These are phyloP conservation scores for Fusarium anthophilum DNA, from an alignment of 2,329 filamentous ascomycete genomes.

Conservation along the genomic window DNA sequence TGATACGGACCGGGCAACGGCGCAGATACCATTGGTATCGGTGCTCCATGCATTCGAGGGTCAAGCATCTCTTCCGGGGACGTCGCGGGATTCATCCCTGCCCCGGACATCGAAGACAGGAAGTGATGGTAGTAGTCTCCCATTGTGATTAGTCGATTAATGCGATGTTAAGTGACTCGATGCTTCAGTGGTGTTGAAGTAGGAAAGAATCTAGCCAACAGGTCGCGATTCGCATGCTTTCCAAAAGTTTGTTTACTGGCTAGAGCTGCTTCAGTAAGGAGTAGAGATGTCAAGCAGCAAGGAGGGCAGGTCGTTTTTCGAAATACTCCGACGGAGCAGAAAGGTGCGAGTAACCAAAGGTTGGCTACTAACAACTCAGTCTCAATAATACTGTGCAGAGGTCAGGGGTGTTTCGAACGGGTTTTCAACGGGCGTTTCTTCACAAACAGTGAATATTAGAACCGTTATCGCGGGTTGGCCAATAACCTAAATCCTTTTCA, in stretches of 20 bases:
- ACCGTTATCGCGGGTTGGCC: conserved; percentile 18
- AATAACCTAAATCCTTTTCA: conserved; percentile 23
- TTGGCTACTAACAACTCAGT: neutral
- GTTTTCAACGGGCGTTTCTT: conserved; percentile 28
- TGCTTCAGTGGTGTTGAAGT: conserved; percentile 17
- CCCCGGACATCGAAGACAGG: conserved; percentile 61
- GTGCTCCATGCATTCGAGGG: conserved; percentile 47
- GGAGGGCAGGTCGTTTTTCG: conserved; percentile 5
- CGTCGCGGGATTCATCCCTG: conserved; percentile 50
- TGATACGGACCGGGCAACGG: conserved; percentile 56
- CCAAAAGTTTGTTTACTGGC: conserved; percentile 12
- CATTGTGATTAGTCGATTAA: conserved; percentile 50
- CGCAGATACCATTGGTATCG: conserved; percentile 43
- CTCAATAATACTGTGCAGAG: conserved; percentile 1
- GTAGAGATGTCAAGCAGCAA: conserved; percentile 3
- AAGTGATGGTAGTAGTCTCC: conserved; percentile 67
- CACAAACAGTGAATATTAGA: conserved; percentile 22
- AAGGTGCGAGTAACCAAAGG: conserved; percentile 10
- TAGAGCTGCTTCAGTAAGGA: conserved; percentile 1
- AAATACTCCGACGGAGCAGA: conserved; percentile 7
- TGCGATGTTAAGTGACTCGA: neutral
- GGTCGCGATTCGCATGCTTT: conserved; percentile 38
- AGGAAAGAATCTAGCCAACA: conserved; percentile 3
- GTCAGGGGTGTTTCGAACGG: conserved; percentile 17
- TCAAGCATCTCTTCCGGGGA: conserved; percentile 54